Evolutionary conservation across 192 early-diverging fungal genomes (phyloP).

Genomic region (Rhizoclosmatium globosum): DNA sequence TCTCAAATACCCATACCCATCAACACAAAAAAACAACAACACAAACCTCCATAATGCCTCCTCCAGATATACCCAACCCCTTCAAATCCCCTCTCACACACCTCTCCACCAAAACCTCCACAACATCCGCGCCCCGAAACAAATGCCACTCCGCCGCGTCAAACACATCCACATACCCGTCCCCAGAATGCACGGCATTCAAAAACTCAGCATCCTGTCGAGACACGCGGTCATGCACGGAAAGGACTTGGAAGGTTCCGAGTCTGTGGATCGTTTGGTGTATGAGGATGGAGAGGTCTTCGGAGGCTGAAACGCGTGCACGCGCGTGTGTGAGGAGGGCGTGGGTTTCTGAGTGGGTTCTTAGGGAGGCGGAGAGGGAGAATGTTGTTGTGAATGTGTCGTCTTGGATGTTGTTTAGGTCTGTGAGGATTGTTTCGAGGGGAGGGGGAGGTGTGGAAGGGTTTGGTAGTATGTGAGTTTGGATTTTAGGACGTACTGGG

Average conservation of each 20-base stretch:
- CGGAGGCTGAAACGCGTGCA: background rate
- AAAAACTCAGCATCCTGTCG: background rate
- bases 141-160: constrained; percentile 52
- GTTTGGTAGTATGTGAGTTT: constrained; percentile 34
- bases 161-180: constrained; percentile 17
- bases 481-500: constrained; percentile 34
- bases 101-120: constrained; percentile 44
- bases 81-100: constrained; percentile 55
- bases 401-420: constrained; percentile 23
- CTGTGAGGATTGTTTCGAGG: background rate
- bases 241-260: constrained; percentile 44
- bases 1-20: too few species aligned
- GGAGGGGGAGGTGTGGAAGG: background rate
- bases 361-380: constrained; percentile 27
- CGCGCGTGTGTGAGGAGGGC: constrained; percentile 39
- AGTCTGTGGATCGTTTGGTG: constrained; percentile 46
- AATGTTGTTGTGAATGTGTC: constrained; percentile 36
- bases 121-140: constrained; percentile 57
- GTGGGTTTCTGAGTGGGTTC: constrained; percentile 24
- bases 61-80: constrained; percentile 58
- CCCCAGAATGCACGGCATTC: background rate
- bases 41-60: constrained; percentile 54
- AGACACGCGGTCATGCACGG: constrained; percentile 14
- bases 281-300: constrained; percentile 1
- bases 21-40: too few species aligned